Base-by-base conservation (phyloP, 139 green algal species). In the Yamagishiella unicocca region DNA sequence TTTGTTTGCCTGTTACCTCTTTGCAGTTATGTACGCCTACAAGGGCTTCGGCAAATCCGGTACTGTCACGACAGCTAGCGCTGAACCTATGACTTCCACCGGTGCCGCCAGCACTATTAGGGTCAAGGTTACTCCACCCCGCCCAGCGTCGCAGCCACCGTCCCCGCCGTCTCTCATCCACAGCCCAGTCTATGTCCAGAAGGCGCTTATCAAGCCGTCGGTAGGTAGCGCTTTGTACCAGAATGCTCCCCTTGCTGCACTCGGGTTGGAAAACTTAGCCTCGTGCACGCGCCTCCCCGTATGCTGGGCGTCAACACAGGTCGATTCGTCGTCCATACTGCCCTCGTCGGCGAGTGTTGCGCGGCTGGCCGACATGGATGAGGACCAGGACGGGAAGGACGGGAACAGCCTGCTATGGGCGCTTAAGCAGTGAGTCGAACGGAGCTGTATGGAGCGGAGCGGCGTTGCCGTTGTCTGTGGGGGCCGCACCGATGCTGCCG, bases 121-220 rank as follows among this genome's bases (percentile, higher is more conserved):
- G 9, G 58, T 84, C 4, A 58, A 58, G 1, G 38, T 84, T 7
- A 43, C 55, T 45, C 58, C 77, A n/a, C 58, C 77, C 10, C 40
- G 58, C 5, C 45, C 53, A 42, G 4, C 27, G 6, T 74, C 77
- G 7, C 31, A 43, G 10, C 42, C 61, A 4, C 79, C 79, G 7
- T n/a, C 42, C 17, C 79, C 79, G 0, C 79, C 78, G 0, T 66
- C 61, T 29, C 79, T 85, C 61, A 85, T 85, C 61, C 79, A 85
- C 58, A 85, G 79, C 62, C 79, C 79, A 1, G 79, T 64, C 31
- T 85, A 66, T 61, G 58, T 85, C 5, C 79, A 85, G 22, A 75
- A 64, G 1, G 42, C 43, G 7, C 79, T 85, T 37, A 85, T 85
- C 14, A 85, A 85, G n/a, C 62, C 61, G 4, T 31, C 58, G 61